Evolutionary conservation across 257 asterid species (phyloP).

Genomic region (Solanum gandarillasii): DNA sequence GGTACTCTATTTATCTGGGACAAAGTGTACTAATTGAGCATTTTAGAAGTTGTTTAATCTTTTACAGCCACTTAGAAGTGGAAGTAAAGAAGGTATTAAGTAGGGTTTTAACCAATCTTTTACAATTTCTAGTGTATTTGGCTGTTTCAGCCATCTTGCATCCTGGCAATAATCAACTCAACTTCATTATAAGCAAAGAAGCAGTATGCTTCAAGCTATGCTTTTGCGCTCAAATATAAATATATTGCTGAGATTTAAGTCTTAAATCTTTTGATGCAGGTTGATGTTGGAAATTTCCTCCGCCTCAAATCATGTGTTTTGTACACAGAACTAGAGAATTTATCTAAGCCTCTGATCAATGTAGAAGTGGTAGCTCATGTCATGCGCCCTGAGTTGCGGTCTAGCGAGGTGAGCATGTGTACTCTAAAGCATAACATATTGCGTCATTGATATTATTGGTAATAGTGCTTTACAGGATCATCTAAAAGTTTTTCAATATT

Average conservation of each 20-base stretch:
- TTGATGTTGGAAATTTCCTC: constrained; percentile 89
- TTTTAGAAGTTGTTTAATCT: background rate
- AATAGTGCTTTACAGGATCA: background rate
- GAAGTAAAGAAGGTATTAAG: background rate
- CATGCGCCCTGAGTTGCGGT: constrained; percentile 69
- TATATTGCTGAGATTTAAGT: background rate
- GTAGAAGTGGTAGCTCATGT: constrained; percentile 95
- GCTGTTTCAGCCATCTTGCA: background rate
- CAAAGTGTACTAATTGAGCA: background rate
- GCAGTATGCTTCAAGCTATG: background rate
- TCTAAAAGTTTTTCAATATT: background rate
- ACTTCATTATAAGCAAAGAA: background rate
- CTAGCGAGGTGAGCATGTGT: constrained; percentile 54
- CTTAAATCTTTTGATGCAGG: constrained; percentile 35
- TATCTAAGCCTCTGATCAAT: constrained; percentile 52
- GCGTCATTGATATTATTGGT: background rate
- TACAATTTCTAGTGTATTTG: background rate
- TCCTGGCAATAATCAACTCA: background rate
- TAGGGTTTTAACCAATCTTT: background rate
- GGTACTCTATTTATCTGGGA: background rate
- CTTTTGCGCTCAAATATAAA: background rate
- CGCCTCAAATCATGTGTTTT: constrained; percentile 80
- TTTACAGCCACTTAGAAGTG: background rate
- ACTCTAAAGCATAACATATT: background rate
- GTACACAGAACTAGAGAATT: constrained; percentile 66